These are phyloP conservation scores for Orbilia ellipsospora DNA, from an alignment of 2,329 filamentous ascomycete species.

Conservation along the genomic window DNA sequence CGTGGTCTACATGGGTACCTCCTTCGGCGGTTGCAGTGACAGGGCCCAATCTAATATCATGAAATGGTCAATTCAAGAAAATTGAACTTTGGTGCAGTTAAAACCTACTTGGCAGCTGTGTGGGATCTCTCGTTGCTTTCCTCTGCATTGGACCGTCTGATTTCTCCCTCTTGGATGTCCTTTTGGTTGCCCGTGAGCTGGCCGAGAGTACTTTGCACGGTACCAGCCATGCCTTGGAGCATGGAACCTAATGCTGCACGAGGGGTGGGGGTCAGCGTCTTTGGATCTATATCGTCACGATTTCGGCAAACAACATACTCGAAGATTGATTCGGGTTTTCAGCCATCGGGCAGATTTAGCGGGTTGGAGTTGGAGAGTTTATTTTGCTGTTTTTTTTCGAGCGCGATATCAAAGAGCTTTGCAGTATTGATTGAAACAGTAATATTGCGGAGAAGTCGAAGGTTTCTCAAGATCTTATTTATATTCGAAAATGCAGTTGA, in stretches of 20 bases:
- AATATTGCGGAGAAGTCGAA: background rate
- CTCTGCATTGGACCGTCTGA: constrained; percentile 64
- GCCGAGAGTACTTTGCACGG: constrained; percentile 41
- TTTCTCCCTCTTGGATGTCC: constrained; percentile 37
- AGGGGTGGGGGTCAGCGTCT: background rate
- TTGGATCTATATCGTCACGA: background rate
- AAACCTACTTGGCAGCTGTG: constrained; percentile 70
- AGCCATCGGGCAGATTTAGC: constrained; percentile 18
- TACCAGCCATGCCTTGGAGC: constrained; percentile 29
- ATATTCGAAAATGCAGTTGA: background rate
- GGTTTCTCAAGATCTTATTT: background rate
- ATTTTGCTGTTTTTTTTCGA: background rate
- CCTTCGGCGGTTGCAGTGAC: constrained; percentile 76
- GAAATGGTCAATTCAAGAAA: background rate
- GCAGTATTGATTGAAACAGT: background rate
- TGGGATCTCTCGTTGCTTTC: constrained; percentile 79
- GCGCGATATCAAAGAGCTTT: background rate
- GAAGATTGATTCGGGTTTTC: constrained; percentile 32
- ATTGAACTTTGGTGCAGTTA: too few species aligned
- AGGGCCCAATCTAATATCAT: constrained; percentile 68
- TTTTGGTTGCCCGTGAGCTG: constrained; percentile 40
- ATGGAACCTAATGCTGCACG: constrained; percentile 30
- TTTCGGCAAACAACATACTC: constrained; percentile 18
- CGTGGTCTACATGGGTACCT: constrained; percentile 76
- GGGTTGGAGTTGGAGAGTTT: background rate